Base-by-base conservation (phyloP, 2,329 filamentous ascomycete genomes). In the Colletotrichum musae region DNA sequence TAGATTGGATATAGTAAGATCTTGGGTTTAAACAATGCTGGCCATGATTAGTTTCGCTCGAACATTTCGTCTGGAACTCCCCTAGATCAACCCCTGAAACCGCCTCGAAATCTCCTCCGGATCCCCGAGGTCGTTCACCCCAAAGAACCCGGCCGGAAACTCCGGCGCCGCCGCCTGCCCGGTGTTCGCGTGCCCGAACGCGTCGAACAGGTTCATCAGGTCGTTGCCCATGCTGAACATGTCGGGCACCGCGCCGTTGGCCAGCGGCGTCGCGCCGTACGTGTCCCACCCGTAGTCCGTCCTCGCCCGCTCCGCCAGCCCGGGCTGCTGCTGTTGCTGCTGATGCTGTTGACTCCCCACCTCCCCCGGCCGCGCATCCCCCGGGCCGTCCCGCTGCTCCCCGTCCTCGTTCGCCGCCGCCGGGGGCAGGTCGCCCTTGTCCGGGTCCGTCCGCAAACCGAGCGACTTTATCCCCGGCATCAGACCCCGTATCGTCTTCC, bases 211-310 rank as follows among this genome's bases (percentile, higher is more conserved):
- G 16, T 75, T 75, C 18, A 82, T 62, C 1, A 82, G 71, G 5
- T 81, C 78, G n/a, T 75, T 77, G 7, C 77, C 75, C 75, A 81
- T 79, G 24, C 77, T 74, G 6, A 74, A 75, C 74, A 79, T 77
- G 32, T 81, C 78, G 0, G 78, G 79, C 0, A 77, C 74, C 0
- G 74, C 71, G 18, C 65, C 54, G 21, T 50, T 53, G 3, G 62
- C 41, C 16, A 45, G 43, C 2, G 67, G 70, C 0, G 53, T 53
- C 1, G 62, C 32, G 5, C 63, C 67, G 16, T 63, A 58, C 4
- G 32, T 32, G 10, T 66, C 61, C 66, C 66, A 66, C 10, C 50
- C 39, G 15, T 6, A 12, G 4, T 69, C 66, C 18, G 10, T 39
- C 9, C 66, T 41, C 24, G 48, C 41, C 2, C 66, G 53, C 43